A percentile compares a stretch with the other conserved stretches of the same genome.
phyloP scores from a whole-genome alignment of 768 basidiomycete genomes.

The Pluteus cervinus region DNA sequence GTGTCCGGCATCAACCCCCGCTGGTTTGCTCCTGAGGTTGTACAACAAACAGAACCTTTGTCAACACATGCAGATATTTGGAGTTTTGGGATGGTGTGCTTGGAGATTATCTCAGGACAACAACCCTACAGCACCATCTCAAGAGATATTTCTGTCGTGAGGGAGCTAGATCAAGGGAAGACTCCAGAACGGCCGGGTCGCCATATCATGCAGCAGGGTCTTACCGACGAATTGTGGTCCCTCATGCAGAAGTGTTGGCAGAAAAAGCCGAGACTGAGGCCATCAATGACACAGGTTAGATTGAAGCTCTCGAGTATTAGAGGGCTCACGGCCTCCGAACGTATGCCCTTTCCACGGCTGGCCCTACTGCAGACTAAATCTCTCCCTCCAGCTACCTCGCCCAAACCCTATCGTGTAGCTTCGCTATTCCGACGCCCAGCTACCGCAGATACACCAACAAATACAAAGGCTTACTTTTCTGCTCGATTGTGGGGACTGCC shows the following conservation, averaged over 20 bases:
- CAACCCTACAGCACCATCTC: conserved; percentile 28
- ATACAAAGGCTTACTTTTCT: too few relatives aligned
- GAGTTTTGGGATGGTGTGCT: conserved; percentile 42
- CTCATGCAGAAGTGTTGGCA: conserved; percentile 39
- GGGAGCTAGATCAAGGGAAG: conserved; percentile 27
- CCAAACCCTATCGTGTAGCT: too few relatives aligned
- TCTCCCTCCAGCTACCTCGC: too few relatives aligned
- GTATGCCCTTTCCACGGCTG: background rate
- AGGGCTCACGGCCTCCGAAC: conserved; percentile 4
- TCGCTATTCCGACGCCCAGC: too few relatives aligned
- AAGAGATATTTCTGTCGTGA: conserved; percentile 27
- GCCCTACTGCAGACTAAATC: too few relatives aligned
- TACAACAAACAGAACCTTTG: conserved; percentile 20
- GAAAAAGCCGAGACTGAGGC: conserved; percentile 29
- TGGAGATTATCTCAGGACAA: conserved; percentile 39
- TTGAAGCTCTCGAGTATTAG: conserved; percentile 17
- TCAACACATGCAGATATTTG: conserved; percentile 40
- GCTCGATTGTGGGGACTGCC: too few relatives aligned
- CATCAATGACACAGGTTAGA: conserved; percentile 30
- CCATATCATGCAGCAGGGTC: conserved; percentile 16
- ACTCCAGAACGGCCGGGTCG: conserved; percentile 32
- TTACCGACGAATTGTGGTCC: conserved; percentile 35
- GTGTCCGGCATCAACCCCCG: conserved; percentile 24
- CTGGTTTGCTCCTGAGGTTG: conserved; percentile 37
- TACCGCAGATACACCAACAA: too few relatives aligned